These are phyloP conservation scores for Solanum hybrid DNA, from an alignment of 305 asterid genomes.

Conservation along the genomic window DNA sequence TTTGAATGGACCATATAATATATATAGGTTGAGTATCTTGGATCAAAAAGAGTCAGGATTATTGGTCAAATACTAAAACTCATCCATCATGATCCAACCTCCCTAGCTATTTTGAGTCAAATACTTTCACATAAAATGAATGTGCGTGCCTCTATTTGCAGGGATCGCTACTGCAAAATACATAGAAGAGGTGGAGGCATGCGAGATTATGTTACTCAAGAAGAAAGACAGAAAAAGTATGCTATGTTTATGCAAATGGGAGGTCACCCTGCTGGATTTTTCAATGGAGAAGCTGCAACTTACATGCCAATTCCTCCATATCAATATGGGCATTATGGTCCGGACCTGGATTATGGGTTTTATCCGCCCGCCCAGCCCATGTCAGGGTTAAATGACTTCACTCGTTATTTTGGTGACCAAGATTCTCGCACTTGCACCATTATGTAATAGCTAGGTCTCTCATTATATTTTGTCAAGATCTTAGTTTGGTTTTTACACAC, in stretches of 20 bases:
- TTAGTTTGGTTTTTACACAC: not conserved
- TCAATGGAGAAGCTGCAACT: not conserved
- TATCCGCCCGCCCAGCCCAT: not conserved
- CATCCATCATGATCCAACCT: not conserved
- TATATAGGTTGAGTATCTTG: not conserved
- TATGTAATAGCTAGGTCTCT: not conserved
- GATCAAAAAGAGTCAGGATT: not conserved
- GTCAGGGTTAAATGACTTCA: not conserved
- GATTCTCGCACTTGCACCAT: constrained; percentile 4
- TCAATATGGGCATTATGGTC: not conserved
- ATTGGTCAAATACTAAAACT: not conserved
- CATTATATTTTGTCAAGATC: not conserved
- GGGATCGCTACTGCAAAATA: not conserved
- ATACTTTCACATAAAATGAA: not conserved
- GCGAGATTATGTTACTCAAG: not conserved
- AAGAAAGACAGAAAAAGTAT: not conserved
- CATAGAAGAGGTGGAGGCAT: constrained; percentile 4
- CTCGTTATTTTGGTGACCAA: not conserved
- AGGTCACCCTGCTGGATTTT: not conserved
- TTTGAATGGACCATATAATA: not conserved
- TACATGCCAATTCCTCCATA: not conserved
- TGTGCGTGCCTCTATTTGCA: not conserved
- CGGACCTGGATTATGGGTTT: not conserved
- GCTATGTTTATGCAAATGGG: not conserved
- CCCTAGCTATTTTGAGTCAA: not conserved